Evolutionary conservation across 257 asterid species (phyloP).

Genomic region (Petrea volubilis): DNA sequence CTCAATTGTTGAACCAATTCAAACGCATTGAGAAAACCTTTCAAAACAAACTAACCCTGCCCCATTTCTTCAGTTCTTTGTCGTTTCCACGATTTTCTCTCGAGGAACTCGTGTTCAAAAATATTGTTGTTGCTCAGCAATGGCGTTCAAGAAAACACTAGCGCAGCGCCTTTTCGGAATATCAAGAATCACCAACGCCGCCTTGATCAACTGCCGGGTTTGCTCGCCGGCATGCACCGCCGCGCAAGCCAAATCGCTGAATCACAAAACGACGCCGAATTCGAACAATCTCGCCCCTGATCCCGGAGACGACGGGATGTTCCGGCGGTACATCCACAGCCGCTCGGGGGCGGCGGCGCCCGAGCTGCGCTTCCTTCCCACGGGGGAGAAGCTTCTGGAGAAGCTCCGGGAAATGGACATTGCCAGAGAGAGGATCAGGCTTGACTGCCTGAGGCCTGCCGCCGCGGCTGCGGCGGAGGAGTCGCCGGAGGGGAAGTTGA

Average conservation of each 20-base stretch:
- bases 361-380: slow-evolving; percentile 48
- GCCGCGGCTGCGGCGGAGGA: slow-evolving; percentile 28
- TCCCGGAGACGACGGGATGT: slow-evolving; percentile 63
- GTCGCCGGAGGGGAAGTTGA: slow-evolving; percentile 37
- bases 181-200: slow-evolving; percentile 42
- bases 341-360: slow-evolving; percentile 30
- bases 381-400: slow-evolving; percentile 60
- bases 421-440: slow-evolving; percentile 53
- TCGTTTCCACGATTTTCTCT: background rate
- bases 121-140: slow-evolving; percentile 21
- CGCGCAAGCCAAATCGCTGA: slow-evolving; percentile 36
- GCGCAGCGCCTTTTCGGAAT: slow-evolving; percentile 57
- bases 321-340: slow-evolving; percentile 65
- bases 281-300: slow-evolving; percentile 42
- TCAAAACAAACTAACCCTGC: background rate
- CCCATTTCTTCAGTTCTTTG: background rate
- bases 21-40: slow-evolving; percentile 13
- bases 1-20: slow-evolving; percentile 20
- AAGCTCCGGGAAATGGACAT: slow-evolving; percentile 73
- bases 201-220: slow-evolving; percentile 56
- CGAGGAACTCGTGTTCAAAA: background rate
- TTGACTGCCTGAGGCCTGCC: slow-evolving; percentile 62
- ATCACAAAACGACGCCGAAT: slow-evolving; percentile 28
- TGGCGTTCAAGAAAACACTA: slow-evolving; percentile 64
- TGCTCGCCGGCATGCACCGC: slow-evolving; percentile 57